phyloP scores from a whole-genome alignment of 2,329 filamentous ascomycete genomes.

The Diplodia sapinea region DNA sequence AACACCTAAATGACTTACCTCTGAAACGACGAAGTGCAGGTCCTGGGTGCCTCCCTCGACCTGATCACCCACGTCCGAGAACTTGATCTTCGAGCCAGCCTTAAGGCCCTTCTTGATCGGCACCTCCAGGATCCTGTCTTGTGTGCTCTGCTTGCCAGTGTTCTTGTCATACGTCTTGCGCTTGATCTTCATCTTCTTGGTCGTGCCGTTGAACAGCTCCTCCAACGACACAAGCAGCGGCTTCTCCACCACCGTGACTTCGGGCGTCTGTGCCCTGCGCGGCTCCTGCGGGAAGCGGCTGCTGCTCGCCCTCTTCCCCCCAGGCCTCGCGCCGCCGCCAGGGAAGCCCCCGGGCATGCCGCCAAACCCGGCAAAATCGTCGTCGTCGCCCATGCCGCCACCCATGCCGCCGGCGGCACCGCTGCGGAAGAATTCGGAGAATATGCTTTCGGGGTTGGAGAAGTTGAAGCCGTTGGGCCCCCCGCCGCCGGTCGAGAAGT shows the following conservation, averaged over 20 bases:
- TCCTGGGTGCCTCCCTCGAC: conserved; percentile 96
- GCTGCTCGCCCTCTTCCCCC: conserved; percentile 42
- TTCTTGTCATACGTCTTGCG: conserved; percentile 87
- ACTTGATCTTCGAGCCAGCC: conserved; percentile 98
- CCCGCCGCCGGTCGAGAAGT: conserved; percentile 65
- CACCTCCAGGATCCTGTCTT: conserved; percentile 90
- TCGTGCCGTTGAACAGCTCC: conserved; percentile 83
- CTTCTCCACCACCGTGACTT: conserved; percentile 89
- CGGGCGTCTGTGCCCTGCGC: conserved; percentile 67
- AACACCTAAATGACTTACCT: conserved; percentile 64
- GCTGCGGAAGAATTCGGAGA: conserved; percentile 77
- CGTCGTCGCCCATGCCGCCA: conserved; percentile 54
- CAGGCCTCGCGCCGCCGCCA: conserved; percentile 45
- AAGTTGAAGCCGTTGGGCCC: conserved; percentile 73
- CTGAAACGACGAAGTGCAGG: conserved; percentile 90
- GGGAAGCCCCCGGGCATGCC: conserved; percentile 42
- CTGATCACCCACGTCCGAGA: conserved; percentile 95
- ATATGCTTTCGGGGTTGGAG: conserved; percentile 82
- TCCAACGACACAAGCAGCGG: conserved; percentile 81
- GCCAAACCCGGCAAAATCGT: conserved; percentile 51
- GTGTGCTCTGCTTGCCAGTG: conserved; percentile 80
- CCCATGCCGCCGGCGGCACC: conserved; percentile 54
- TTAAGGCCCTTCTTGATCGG: conserved; percentile 96
- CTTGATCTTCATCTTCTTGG: conserved; percentile 98
- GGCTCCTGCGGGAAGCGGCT: conserved; percentile 42